Conservation (phyloP, 176 grass and related monocot species). For the Eragrostis curvula region DNA sequence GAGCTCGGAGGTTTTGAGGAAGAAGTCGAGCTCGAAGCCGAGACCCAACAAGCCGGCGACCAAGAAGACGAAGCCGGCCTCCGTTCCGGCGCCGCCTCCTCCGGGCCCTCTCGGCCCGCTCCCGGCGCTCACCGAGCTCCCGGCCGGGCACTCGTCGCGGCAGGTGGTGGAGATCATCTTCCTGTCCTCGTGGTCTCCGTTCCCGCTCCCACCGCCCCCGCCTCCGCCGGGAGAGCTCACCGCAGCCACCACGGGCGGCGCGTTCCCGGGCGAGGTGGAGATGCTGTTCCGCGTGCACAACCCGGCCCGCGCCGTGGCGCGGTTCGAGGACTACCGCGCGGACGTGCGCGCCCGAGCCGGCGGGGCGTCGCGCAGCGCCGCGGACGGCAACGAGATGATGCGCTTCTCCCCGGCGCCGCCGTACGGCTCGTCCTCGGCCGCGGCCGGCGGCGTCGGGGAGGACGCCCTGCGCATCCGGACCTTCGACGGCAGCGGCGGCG, state of each 20-base stretch:
- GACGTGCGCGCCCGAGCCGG: conserved; percentile 57
- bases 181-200: conserved; percentile 66
- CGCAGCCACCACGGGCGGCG: background rate
- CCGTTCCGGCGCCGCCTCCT: conserved; percentile 46
- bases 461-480: conserved; percentile 53
- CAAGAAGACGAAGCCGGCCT: conserved; percentile 38
- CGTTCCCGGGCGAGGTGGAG: conserved; percentile 77
- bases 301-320: conserved; percentile 66
- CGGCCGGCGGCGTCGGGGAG: conserved; percentile 17
- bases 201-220: background rate
- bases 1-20: background rate
- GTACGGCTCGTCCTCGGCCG: background rate
- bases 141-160: conserved; percentile 76
- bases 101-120: conserved; percentile 48
- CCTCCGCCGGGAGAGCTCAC: background rate
- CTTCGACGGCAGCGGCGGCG: conserved; percentile 87
- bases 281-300: conserved; percentile 96
- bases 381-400: conserved; percentile 98
- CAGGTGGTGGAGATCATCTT: conserved; percentile 97
- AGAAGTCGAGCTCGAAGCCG: conserved; percentile 16
- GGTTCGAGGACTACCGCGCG: conserved; percentile 88
- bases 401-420: conserved; percentile 63
- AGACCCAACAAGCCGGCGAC: conserved; percentile 4
- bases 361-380: conserved; percentile 56
- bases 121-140: conserved; percentile 78